Conservation (phyloP, 441 rosid genomes). For the Adansonia rubrostipa region DNA sequence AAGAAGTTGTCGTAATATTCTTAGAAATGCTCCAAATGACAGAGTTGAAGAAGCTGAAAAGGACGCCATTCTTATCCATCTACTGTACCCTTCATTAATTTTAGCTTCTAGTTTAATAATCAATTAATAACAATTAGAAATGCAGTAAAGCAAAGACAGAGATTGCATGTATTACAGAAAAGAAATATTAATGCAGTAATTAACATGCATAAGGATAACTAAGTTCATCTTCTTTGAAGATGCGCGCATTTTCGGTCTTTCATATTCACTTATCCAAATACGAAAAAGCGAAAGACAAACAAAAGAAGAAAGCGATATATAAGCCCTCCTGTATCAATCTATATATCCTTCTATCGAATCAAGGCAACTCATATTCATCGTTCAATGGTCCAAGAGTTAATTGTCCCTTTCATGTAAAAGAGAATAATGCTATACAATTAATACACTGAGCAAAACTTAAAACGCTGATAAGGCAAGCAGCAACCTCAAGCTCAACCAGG, state of each 20-base stretch:
- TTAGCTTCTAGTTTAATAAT: not conserved
- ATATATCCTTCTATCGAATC: not conserved
- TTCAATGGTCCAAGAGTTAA: not conserved
- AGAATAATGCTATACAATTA: not conserved
- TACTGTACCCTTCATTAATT: not conserved
- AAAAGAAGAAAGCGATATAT: not conserved
- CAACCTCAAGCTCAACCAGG: not conserved
- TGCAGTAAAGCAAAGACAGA: not conserved
- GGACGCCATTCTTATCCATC: conserved; percentile 30
- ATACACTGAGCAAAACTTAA: not conserved
- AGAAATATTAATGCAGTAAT: not conserved
- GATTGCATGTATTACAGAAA: not conserved
- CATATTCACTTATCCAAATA: conserved; percentile 3
- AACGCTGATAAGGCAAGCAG: not conserved
- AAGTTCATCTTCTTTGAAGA: not conserved
- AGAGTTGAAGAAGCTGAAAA: conserved; percentile 3
- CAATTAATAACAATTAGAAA: not conserved
- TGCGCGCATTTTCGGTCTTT: not conserved
- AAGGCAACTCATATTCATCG: not conserved
- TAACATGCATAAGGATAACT: not conserved
- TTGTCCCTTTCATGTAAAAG: not conserved
- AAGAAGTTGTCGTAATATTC: not conserved
- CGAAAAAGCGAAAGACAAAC: not conserved
- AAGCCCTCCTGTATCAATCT: not conserved
- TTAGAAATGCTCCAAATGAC: not conserved